Conservation (phyloP, 2,329 filamentous ascomycete genomes). For the Endocalyx cinctus region DNA sequence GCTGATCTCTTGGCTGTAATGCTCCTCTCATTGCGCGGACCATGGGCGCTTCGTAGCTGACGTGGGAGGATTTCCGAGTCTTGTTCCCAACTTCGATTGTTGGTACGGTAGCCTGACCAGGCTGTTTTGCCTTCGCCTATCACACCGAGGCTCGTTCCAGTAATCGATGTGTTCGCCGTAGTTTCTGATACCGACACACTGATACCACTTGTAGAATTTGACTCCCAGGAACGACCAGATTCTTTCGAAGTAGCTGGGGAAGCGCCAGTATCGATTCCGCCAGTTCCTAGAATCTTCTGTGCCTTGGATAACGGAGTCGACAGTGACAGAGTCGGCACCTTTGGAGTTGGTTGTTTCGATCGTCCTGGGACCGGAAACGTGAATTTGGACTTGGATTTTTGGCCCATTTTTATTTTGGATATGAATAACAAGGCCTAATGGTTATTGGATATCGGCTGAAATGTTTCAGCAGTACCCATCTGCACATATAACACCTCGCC, state of each 20-base stretch:
- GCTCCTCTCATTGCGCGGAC: slow-evolving; percentile 8
- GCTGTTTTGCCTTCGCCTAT: slow-evolving; percentile 20
- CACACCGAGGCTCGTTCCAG: slow-evolving; percentile 20
- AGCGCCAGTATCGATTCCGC: slow-evolving; percentile 37
- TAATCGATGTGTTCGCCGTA: slow-evolving; percentile 28
- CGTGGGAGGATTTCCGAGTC: slow-evolving; percentile 44
- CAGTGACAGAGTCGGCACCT: slow-evolving; percentile 22
- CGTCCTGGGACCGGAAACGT: slow-evolving; percentile 45
- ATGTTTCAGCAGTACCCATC: no score
- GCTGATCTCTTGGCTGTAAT: slow-evolving; percentile 21
- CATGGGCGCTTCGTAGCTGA: slow-evolving; percentile 19
- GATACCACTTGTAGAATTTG: slow-evolving; percentile 37
- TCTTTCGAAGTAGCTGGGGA: slow-evolving; percentile 17
- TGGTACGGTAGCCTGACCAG: slow-evolving; percentile 18
- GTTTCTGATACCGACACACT: slow-evolving; percentile 41
- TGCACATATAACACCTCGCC: no score
- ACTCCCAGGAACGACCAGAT: slow-evolving; percentile 34
- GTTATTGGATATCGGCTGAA: no score
- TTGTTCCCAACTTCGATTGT: slow-evolving; percentile 36
- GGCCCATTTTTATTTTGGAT: no score
- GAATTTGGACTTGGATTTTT: slow-evolving; percentile 42
- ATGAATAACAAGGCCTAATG: no score
- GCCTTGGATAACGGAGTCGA: slow-evolving; percentile 44
- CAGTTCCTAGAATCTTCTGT: slow-evolving; percentile 45
- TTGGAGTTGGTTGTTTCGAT: slow-evolving; percentile 37